These are phyloP conservation scores for Viola pubescens DNA, from an alignment of 441 rosid genomes.

Conservation along the genomic window DNA sequence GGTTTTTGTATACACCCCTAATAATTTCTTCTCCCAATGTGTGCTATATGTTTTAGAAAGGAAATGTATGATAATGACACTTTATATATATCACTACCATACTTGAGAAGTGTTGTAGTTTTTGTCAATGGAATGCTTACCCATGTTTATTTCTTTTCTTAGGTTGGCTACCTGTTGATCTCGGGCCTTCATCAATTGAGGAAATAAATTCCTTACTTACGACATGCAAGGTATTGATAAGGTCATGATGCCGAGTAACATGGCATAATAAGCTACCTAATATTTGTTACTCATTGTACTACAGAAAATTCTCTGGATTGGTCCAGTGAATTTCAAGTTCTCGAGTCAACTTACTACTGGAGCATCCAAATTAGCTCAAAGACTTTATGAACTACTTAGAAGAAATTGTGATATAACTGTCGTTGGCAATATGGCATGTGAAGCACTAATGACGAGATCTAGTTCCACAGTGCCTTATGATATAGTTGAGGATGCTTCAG, in stretches of 20 bases:
- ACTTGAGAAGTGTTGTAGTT: too few relatives aligned
- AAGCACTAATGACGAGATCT: constrained; percentile 28
- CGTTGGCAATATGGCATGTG: constrained; percentile 44
- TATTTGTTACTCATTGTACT: constrained; percentile 13
- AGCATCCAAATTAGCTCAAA: constrained; percentile 34
- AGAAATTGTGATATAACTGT: constrained; percentile 35
- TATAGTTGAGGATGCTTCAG: constrained; percentile 42
- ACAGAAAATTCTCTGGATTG: constrained; percentile 62
- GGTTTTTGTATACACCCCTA: too few relatives aligned
- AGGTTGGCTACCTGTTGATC: constrained; percentile 67
- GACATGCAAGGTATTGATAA: constrained; percentile 49
- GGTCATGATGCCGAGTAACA: not conserved
- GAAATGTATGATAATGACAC: too few relatives aligned
- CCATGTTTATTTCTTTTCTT: constrained; percentile 15
- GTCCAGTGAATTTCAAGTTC: constrained; percentile 45
- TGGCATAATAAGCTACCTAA: not conserved
- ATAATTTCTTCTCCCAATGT: too few relatives aligned
- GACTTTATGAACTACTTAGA: constrained; percentile 30
- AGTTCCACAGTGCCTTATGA: constrained; percentile 20
- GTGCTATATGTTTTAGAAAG: too few relatives aligned
- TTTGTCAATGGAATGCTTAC: not conserved
- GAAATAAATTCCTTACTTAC: constrained; percentile 40
- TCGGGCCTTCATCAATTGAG: constrained; percentile 53
- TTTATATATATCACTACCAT: too few relatives aligned
- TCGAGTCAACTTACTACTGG: constrained; percentile 29